These are phyloP conservation scores for Bisporella sp. DNA, from an alignment of 2,329 filamentous ascomycete species.

Conservation along the genomic window DNA sequence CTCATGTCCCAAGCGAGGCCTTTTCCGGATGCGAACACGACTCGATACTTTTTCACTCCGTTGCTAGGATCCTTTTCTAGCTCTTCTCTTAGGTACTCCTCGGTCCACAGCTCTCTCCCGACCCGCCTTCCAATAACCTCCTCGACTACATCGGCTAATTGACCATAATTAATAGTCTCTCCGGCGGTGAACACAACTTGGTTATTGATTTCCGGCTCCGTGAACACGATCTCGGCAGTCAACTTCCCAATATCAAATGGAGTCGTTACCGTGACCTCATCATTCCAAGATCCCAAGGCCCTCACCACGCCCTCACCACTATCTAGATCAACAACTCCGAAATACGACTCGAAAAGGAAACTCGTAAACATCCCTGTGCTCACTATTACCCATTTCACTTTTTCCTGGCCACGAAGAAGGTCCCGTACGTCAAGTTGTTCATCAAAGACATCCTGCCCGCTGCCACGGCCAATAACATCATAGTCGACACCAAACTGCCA, in stretches of 20 bases:
- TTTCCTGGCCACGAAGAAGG: slow-evolving; percentile 39
- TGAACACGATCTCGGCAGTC: slow-evolving; percentile 48
- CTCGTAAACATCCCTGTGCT: slow-evolving; percentile 66
- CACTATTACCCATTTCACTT: slow-evolving; percentile 54
- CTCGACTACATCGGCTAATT: slow-evolving; percentile 47
- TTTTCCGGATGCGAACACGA: slow-evolving; percentile 50
- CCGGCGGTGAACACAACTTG: slow-evolving; percentile 51
- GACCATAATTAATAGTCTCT: slow-evolving; percentile 52
- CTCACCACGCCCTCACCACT: slow-evolving; percentile 36
- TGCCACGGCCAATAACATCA: slow-evolving; percentile 51
- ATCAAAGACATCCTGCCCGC: slow-evolving; percentile 54
- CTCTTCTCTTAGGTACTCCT: slow-evolving; percentile 37
- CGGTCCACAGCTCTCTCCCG: slow-evolving; percentile 41
- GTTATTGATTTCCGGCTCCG: slow-evolving; percentile 26
- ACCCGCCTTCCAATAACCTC: slow-evolving; percentile 35
- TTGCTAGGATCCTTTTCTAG: slow-evolving; percentile 40
- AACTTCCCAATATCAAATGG: slow-evolving; percentile 56
- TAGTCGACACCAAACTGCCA: slow-evolving; percentile 75
- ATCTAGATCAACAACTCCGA: slow-evolving; percentile 52
- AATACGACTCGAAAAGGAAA: slow-evolving; percentile 57
- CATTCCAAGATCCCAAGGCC: slow-evolving; percentile 56
- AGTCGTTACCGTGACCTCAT: slow-evolving; percentile 54
- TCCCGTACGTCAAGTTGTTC: slow-evolving; percentile 56
- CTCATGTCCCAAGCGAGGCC: slow-evolving; percentile 53
- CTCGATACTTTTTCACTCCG: slow-evolving; percentile 50